Conservation (phyloP, 2,329 filamentous ascomycete species). For the Botryosphaeria dothidea region DNA sequence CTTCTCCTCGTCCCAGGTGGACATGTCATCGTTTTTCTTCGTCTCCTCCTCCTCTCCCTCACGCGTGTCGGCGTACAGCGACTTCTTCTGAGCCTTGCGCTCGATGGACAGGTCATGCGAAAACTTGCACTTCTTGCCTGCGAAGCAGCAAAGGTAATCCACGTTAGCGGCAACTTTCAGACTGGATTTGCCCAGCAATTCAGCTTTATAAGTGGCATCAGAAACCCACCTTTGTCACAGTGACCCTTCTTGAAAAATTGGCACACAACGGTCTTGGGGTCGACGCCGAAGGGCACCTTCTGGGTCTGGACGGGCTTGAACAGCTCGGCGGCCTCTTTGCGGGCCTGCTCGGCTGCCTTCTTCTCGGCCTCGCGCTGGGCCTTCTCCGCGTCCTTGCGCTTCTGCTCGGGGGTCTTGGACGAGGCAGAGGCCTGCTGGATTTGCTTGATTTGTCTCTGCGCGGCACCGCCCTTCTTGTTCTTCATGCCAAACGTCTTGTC, state of each 20-base stretch:
- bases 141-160: neutral
- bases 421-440: constrained; percentile 72
- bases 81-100: constrained; percentile 89
- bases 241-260: constrained; percentile 97
- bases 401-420: constrained; percentile 82
- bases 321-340: constrained; percentile 75
- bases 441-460: constrained; percentile 87
- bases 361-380: constrained; percentile 79
- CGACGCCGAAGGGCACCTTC: constrained; percentile 96
- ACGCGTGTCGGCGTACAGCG: constrained; percentile 83
- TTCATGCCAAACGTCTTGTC: constrained; percentile 99
- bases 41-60: constrained; percentile 69
- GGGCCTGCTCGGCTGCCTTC: constrained; percentile 82
- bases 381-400: constrained; percentile 71
- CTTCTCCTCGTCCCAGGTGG: constrained; percentile 98
- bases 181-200: neutral
- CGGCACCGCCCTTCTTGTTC: constrained; percentile 94
- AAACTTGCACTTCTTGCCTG: constrained; percentile 91
- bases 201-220: no score
- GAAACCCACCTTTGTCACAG: constrained; percentile 76
- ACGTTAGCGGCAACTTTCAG: neutral
- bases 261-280: constrained; percentile 95
- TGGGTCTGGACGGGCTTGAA: constrained; percentile 95
- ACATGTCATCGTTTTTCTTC: constrained; percentile 90
- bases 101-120: constrained; percentile 87